Percentiles rank a stretch among this genome's conserved stretches.
Evolutionary conservation across 106 monocot species (phyloP).

Genomic region (Cymbidium sinense): DNA sequence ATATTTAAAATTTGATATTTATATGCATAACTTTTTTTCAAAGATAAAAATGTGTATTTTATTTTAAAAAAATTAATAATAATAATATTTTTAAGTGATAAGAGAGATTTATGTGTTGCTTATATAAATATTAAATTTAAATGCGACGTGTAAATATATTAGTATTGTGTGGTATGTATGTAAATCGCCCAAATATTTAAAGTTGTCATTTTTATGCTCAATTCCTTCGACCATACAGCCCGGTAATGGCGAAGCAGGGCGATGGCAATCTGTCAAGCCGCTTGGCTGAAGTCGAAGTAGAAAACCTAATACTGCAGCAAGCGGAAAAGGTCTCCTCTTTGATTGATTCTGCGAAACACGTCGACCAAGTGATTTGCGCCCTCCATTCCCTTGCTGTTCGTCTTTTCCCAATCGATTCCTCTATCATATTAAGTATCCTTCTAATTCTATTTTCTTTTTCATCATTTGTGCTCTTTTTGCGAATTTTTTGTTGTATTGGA

Average conservation of each 20-base stretch:
- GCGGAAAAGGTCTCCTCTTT: conserved; percentile 40
- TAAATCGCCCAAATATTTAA: no score
- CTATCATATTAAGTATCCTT: conserved; percentile 36
- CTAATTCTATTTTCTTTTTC: neutral
- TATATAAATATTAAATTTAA: no score
- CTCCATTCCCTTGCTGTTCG: conserved; percentile 68
- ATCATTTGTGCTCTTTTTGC: neutral
- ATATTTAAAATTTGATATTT: no score
- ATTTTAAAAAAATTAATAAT: no score
- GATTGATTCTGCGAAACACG: conserved; percentile 42
- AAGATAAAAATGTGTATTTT: no score
- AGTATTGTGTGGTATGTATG: no score
- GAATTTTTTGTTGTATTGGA: neutral
- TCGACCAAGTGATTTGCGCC: conserved; percentile 72
- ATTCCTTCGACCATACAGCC: no score
- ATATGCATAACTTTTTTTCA: no score
- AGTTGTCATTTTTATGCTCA: no score
- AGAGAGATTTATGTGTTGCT: no score
- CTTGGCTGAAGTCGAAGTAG: conserved; percentile 17
- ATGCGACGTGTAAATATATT: no score
- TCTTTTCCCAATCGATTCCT: conserved; percentile 74
- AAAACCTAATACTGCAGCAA: conserved; percentile 39
- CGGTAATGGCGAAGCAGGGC: conserved; percentile 17
- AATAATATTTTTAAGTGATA: no score
- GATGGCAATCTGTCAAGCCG: neutral